These are phyloP conservation scores for Cladobotryum protrusum DNA, from an alignment of 2,329 filamentous ascomycete genomes.

Conservation along the genomic window DNA sequence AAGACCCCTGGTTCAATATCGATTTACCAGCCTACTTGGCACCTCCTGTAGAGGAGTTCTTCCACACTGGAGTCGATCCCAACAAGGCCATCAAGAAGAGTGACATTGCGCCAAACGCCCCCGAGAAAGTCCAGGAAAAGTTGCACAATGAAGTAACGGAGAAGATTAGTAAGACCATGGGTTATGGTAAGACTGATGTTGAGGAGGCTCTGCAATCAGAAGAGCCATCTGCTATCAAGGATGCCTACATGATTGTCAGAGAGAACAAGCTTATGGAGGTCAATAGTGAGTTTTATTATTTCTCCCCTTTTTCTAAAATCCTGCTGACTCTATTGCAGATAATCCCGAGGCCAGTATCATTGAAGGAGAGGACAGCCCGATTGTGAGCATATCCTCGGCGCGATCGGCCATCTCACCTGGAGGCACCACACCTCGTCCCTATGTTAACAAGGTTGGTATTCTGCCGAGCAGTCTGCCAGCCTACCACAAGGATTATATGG, in stretches of 20 bases:
- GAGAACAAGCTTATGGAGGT: constrained; percentile 97
- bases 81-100: constrained; percentile 83
- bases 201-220: constrained; percentile 87
- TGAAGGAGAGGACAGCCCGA: constrained; percentile 41
- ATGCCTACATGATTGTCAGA: constrained; percentile 94
- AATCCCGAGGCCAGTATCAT: constrained; percentile 26
- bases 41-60: constrained; percentile 82
- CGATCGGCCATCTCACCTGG: constrained; percentile 48
- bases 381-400: constrained; percentile 49
- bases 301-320: constrained; percentile 10
- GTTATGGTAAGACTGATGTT: constrained; percentile 90
- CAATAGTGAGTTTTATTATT: constrained; percentile 61
- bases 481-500: constrained; percentile 87
- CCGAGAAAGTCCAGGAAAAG: constrained; percentile 75
- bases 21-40: constrained; percentile 82
- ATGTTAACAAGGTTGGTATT: constrained; percentile 82
- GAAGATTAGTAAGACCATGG: constrained; percentile 97
- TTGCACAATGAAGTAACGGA: constrained; percentile 88
- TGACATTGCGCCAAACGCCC: constrained; percentile 72
- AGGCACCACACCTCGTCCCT: constrained; percentile 44
- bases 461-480: constrained; percentile 84
- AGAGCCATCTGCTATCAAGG: constrained; percentile 96
- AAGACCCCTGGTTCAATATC: constrained; percentile 89
- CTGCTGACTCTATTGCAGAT: constrained; percentile 27
- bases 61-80: constrained; percentile 88